phyloP scores from a whole-genome alignment of 163 green algal species.

The Scenedesmus sp. region DNA sequence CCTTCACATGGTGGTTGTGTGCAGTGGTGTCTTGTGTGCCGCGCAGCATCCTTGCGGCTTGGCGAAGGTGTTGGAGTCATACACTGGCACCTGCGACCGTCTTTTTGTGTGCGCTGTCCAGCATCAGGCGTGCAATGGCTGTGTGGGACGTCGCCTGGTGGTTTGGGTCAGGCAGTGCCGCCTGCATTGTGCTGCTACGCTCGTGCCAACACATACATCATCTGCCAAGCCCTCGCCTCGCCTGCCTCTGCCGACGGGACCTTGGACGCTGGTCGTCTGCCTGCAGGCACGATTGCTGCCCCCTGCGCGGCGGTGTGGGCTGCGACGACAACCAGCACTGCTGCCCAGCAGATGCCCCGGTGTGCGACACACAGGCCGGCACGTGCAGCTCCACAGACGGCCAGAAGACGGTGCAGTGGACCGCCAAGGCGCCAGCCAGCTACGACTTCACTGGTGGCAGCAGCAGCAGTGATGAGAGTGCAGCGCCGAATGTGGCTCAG shows the following conservation, averaged over 20 bases:
- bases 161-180: too few relatives aligned
- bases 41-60: too few relatives aligned
- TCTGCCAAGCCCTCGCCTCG: too few relatives aligned
- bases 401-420: conserved; percentile 56
- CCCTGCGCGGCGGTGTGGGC: conserved; percentile 64
- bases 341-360: conserved; percentile 75
- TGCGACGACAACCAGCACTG: conserved; percentile 84
- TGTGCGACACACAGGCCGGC: conserved; percentile 70
- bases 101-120: neutral
- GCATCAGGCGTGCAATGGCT: neutral
- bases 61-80: neutral
- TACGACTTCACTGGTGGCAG: conserved; percentile 10
- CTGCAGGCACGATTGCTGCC: conserved; percentile 78
- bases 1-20: neutral
- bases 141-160: too few relatives aligned
- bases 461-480: neutral
- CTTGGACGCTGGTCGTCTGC: neutral
- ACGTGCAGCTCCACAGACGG: conserved; percentile 61
- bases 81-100: neutral
- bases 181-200: too few relatives aligned
- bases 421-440: conserved; percentile 47
- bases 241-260: neutral
- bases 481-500: neutral
- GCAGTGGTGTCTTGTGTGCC: too few relatives aligned
- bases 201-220: too few relatives aligned